phyloP scores from a whole-genome alignment of 176 grass and related monocot species.

The Avena insularis region DNA sequence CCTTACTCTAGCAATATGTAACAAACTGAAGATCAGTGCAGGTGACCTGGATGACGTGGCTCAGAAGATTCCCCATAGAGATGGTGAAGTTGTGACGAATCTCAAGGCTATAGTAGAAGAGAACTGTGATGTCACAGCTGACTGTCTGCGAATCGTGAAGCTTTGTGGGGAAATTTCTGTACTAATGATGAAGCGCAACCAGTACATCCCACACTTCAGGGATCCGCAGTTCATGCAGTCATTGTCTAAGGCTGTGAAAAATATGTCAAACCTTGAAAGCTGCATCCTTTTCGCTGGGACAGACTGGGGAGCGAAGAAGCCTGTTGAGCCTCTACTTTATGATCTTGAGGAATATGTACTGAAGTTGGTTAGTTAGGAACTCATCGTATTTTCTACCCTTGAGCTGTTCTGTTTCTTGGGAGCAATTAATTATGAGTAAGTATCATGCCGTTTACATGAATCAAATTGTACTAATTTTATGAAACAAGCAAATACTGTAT shows the following conservation, averaged over 20 bases:
- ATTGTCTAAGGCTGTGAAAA: not conserved
- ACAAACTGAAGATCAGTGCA: not conserved
- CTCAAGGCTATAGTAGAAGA: constrained; percentile 6
- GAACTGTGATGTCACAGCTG: not conserved
- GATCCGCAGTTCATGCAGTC: not conserved
- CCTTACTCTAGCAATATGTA: not conserved
- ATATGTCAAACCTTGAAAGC: constrained; percentile 29
- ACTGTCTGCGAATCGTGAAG: constrained; percentile 1
- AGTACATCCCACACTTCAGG: not conserved
- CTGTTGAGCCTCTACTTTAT: not conserved
- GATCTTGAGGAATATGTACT: not conserved
- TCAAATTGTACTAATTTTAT: too few species aligned
- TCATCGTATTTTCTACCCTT: not conserved
- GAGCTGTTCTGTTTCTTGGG: too few species aligned
- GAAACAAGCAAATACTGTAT: too few species aligned
- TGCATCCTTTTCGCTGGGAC: constrained; percentile 28
- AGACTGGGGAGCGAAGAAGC: not conserved
- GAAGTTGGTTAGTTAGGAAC: not conserved
- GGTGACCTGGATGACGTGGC: not conserved
- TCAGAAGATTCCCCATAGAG: not conserved
- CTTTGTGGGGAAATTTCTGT: constrained; percentile 18
- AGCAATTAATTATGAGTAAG: too few species aligned
- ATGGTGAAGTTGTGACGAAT: not conserved
- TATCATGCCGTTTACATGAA: too few species aligned
- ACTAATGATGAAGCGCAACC: not conserved